Evolutionary conservation across 2,329 filamentous ascomycete genomes (phyloP), one percentile per base, ranked within the genome.

Genomic region (Curvularia sp.): DNA sequence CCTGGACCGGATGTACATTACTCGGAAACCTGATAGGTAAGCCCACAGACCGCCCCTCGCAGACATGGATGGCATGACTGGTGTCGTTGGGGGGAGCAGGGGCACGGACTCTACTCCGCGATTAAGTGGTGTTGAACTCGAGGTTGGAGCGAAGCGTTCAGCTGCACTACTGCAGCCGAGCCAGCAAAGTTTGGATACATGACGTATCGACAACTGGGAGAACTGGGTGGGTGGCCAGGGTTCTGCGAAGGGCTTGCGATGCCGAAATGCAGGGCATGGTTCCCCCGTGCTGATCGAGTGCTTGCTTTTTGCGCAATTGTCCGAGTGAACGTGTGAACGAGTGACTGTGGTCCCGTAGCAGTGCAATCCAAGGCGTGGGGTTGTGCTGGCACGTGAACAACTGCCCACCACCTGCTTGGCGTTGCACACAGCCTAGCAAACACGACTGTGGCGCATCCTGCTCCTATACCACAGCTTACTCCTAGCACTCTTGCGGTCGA

Each of bases 81-180:
- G 38, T 31, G 42, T 49, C 28, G 28, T 28, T 22, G 31, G 55
- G 31, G 55, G 3, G 51, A 28, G 30, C 48, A 15, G 44, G 55
- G 49, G 30, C 42, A 49, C 20, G 20, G 18, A 41, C 55, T 38
- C 35, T 35, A 54, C 55, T 30, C 50, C 30, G 48, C 30, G 30
- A 49, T 28, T 30, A 48, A 41, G 42, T 22, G 20, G 44, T 58
- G 55, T 58, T 49, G 55, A 43, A 44, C 50, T 24, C 18, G 38
- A 43, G 43, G 44, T 44, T 20, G 53, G 44, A 54, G 44, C 55
- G 30, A 39, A 39, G 30, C 43, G 43, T 48, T 38, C 39, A 54
- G 33, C 41, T 43, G 9, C 51, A 30, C 50, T 55, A 58, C 50
- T 58, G 44, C 51, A 42, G 42, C 55, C 55, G 55, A 57, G 48